Conservation (phyloP, 495 filamentous ascomycete species). For the Penicillium robsamsonii region DNA sequence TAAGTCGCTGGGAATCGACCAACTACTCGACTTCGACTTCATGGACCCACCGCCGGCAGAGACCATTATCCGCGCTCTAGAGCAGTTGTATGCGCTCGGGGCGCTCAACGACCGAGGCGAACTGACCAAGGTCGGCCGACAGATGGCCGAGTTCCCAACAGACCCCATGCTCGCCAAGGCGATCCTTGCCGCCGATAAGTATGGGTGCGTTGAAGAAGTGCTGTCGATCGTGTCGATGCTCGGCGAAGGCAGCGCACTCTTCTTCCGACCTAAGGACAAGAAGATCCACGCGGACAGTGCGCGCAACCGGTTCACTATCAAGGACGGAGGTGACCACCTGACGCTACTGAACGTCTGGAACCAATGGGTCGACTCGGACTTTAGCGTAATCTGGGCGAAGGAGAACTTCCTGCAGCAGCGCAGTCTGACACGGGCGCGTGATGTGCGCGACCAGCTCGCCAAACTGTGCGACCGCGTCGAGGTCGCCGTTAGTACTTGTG, state of each 20-base stretch:
- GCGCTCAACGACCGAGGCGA: constrained; percentile 87
- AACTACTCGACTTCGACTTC: constrained; percentile 93
- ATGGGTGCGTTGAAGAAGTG: constrained; percentile 91
- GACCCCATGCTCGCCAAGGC: constrained; percentile 92
- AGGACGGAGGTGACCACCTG: constrained; percentile 88
- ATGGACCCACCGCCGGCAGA: constrained; percentile 93
- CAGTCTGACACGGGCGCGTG: constrained; percentile 78
- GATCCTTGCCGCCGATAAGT: constrained; percentile 83
- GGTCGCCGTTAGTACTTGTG: constrained; percentile 67
- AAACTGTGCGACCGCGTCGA: constrained; percentile 94
- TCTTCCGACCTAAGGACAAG: constrained; percentile 97
- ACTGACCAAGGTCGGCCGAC: constrained; percentile 85
- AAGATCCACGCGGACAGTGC: constrained; percentile 94
- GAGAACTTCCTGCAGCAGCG: constrained; percentile 96
- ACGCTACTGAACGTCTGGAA: constrained; percentile 96
- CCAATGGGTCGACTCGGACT: constrained; percentile 94
- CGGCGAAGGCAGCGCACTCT: constrained; percentile 80
- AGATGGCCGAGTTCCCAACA: constrained; percentile 96
- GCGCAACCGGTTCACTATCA: constrained; percentile 85
- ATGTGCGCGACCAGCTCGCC: constrained; percentile 91
- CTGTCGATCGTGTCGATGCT: constrained; percentile 95
- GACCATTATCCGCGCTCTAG: constrained; percentile 84
- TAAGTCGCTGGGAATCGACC: constrained; percentile 89
- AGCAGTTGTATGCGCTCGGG: constrained; percentile 88
- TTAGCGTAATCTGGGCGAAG: constrained; percentile 80